Evolutionary conservation across 352 stramenopile genomes (phyloP).

Genomic region (Phytopythium sindhum): DNA sequence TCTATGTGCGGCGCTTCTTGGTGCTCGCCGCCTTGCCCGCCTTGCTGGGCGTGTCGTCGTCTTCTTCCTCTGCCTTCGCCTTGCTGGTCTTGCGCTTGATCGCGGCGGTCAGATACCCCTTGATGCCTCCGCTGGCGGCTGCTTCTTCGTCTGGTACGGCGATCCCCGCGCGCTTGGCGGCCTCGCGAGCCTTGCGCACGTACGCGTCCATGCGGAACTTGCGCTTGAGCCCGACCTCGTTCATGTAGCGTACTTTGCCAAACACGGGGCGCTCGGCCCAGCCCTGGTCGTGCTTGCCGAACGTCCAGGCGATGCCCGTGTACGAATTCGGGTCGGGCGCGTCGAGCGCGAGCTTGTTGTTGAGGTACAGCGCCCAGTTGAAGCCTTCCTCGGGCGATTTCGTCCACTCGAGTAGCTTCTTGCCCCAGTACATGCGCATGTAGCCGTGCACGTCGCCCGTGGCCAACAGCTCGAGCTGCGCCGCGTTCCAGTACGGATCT

Average conservation of each 20-base stretch:
- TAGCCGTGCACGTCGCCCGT: conserved; percentile 92
- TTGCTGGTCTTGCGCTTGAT: conserved; percentile 4
- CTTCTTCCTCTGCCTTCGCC: conserved; percentile 5
- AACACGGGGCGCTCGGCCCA: conserved; percentile 96
- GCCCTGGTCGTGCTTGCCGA: conserved; percentile 96
- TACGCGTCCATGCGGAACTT: conserved; percentile 97
- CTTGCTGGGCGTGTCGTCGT: conserved; percentile 14
- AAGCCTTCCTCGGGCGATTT: conserved; percentile 88
- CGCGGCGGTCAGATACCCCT: neutral
- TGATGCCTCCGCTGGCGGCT: neutral
- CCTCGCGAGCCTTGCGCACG: conserved; percentile 47
- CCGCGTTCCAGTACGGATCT: conserved; percentile 98
- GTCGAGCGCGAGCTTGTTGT: conserved; percentile 98
- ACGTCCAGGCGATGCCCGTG: conserved; percentile 77
- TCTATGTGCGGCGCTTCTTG: conserved; percentile 27
- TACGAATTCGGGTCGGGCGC: conserved; percentile 95
- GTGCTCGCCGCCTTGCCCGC: conserved; percentile 4
- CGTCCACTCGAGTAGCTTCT: conserved; percentile 99
- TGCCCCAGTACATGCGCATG: conserved; percentile 99
- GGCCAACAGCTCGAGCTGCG: conserved; percentile 93
- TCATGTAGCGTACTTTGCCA: conserved; percentile 99
- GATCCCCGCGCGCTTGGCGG: conserved; percentile 16
- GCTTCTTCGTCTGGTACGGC: neutral
- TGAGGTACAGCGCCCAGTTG: conserved; percentile 92
- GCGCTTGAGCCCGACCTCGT: conserved; percentile 96